A percentile compares a stretch with the other conserved stretches of the same genome.
Evolutionary conservation across 805 yeast species (phyloP).

Genomic region (Zygoascus tannicola): DNA sequence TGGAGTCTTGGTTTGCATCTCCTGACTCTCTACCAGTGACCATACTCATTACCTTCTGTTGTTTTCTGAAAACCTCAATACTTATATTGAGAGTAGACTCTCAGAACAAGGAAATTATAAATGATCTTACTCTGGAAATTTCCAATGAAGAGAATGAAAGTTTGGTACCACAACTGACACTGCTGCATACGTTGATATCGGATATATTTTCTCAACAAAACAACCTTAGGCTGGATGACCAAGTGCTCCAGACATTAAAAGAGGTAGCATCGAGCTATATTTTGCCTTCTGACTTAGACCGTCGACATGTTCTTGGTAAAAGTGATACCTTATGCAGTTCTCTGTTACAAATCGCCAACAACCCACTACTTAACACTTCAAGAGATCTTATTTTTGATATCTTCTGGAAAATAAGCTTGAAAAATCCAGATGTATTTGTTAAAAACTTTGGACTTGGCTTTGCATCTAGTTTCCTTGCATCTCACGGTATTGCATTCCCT

Average conservation of each 20-base stretch:
- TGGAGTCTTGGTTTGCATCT: background rate
- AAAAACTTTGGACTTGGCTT: constrained; percentile 23
- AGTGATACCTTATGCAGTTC: constrained; percentile 14
- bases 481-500: constrained; percentile 10
- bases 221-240: background rate
- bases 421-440: constrained; percentile 17
- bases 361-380: constrained; percentile 13
- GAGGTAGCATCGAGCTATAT: background rate
- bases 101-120: constrained; percentile 1
- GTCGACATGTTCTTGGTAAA: constrained; percentile 19
- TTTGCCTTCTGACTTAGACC: constrained; percentile 17
- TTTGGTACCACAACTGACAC: constrained; percentile 8
- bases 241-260: background rate
- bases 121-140: constrained; percentile 5
- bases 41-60: background rate
- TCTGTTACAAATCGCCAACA: constrained; percentile 16
- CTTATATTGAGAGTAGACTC: constrained; percentile 4
- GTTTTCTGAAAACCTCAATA: background rate
- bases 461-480: constrained; percentile 22
- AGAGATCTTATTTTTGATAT: constrained; percentile 16
- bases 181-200: constrained; percentile 7
- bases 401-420: constrained; percentile 18
- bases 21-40: background rate
- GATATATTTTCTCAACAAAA: constrained; percentile 5
- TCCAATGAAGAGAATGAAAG: constrained; percentile 8